A percentile compares a stretch with the other conserved stretches of the same genome.
Evolutionary conservation across 257 asterid species (phyloP).

Genomic region (Solanum chmielewskii): DNA sequence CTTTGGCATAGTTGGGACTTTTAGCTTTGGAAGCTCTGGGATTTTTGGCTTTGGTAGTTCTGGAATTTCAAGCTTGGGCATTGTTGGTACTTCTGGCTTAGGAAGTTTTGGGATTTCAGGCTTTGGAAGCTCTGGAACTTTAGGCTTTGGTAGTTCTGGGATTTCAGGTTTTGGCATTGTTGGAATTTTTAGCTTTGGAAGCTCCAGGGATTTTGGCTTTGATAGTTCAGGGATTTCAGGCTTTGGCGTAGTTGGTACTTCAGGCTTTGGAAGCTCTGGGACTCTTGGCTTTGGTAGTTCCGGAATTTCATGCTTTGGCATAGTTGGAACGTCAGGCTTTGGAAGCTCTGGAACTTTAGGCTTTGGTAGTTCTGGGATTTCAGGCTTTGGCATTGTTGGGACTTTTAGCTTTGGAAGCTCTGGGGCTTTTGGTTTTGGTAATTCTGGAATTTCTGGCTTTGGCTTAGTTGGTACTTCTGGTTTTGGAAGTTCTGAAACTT

Average conservation of each 20-base stretch:
- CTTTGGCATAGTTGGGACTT: background rate
- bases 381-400: background rate
- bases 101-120: background rate
- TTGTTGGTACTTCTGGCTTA: background rate
- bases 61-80: background rate
- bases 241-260: background rate
- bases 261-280: background rate
- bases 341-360: background rate
- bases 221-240: background rate
- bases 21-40: conserved; percentile 2
- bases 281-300: background rate
- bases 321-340: background rate
- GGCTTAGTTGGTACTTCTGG: background rate
- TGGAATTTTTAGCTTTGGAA: background rate
- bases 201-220: background rate
- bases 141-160: background rate
- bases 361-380: too few relatives aligned
- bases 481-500: background rate
- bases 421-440: conserved; percentile 9
- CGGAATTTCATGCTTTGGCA: background rate
- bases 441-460: background rate
- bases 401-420: background rate
- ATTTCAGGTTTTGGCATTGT: background rate
- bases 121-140: background rate
- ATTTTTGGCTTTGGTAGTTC: background rate